Conservation (phyloP, 805 yeast species). For the Lachancea kluyveri region DNA sequence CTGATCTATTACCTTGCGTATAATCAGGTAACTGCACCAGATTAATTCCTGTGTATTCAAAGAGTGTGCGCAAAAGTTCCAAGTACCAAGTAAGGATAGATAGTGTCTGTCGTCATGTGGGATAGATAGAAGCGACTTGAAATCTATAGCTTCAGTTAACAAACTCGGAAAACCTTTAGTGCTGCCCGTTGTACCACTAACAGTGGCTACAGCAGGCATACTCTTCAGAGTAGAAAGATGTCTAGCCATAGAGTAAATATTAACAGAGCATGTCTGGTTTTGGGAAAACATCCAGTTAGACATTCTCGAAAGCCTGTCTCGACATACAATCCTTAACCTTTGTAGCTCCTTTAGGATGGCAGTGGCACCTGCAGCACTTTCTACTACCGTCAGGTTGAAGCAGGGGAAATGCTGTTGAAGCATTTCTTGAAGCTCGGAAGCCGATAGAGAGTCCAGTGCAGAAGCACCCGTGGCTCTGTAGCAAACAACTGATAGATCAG, state of each 20-base stretch:
- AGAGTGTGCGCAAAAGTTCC: conserved; percentile 29
- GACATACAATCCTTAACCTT: not conserved
- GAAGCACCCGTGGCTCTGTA: conserved; percentile 1
- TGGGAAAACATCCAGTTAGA: conserved; percentile 29
- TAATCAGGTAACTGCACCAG: conserved; percentile 22
- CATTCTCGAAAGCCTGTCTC: conserved; percentile 20
- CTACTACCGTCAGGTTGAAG: conserved; percentile 18
- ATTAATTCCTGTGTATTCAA: conserved; percentile 22
- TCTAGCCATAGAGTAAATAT: conserved; percentile 25
- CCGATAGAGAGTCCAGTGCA: conserved; percentile 1
- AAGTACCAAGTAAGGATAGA: conserved; percentile 17
- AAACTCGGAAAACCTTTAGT: conserved; percentile 1
- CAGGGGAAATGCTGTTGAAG: conserved; percentile 17
- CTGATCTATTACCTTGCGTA: conserved; percentile 15
- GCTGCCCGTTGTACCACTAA: too few relatives aligned
- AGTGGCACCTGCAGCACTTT: conserved; percentile 2
- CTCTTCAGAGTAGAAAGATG: too few relatives aligned
- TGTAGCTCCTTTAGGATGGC: not conserved
- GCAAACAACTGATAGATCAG: conserved; percentile 21
- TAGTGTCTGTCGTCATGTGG: conserved; percentile 12
- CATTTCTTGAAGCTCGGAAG: conserved; percentile 1
- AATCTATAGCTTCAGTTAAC: conserved; percentile 3
- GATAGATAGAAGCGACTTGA: conserved; percentile 3
- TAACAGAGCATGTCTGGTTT: conserved; percentile 10
- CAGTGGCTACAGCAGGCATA: too few relatives aligned